Conservation (phyloP, 2,329 filamentous ascomycete species). For the Juglanconis sp. region DNA sequence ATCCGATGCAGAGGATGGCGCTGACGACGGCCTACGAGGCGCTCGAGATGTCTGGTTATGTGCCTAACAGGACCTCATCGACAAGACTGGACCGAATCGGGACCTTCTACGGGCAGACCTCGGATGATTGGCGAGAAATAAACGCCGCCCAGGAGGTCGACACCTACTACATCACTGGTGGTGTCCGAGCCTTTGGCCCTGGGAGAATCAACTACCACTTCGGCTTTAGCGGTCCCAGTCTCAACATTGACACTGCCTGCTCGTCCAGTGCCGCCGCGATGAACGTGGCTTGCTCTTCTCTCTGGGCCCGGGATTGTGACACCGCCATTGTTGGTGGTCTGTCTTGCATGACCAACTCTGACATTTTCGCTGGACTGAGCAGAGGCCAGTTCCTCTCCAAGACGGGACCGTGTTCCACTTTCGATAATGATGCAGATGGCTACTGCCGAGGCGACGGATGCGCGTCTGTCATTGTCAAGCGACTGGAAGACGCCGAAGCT, state of each 20-base stretch:
- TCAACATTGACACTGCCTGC: constrained; percentile 74
- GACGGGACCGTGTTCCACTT: constrained; percentile 75
- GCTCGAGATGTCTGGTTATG: constrained; percentile 75
- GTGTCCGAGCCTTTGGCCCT: constrained; percentile 38
- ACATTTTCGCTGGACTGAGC: constrained; percentile 73
- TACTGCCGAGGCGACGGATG: constrained; percentile 79
- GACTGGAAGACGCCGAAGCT: constrained; percentile 71
- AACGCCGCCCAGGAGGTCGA: constrained; percentile 71
- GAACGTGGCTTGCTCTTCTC: constrained; percentile 67
- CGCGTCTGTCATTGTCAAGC: constrained; percentile 73
- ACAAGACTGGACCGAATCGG: constrained; percentile 63
- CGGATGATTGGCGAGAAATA: constrained; percentile 74
- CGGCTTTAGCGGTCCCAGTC: constrained; percentile 70
- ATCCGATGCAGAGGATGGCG: constrained; percentile 76
- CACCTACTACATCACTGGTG: constrained; percentile 47
- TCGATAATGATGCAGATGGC: constrained; percentile 75
- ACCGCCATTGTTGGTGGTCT: constrained; percentile 77
- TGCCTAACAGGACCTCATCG: constrained; percentile 69
- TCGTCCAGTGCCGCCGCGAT: constrained; percentile 72
- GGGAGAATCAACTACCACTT: constrained; percentile 74
- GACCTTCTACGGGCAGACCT: constrained; percentile 72
- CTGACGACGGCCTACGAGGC: constrained; percentile 77
- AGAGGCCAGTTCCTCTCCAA: constrained; percentile 76
- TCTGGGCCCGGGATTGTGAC: constrained; percentile 75
- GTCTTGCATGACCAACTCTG: constrained; percentile 76